A percentile compares a stretch with the other conserved stretches of the same genome.
Conservation (phyloP, 2,329 filamentous ascomycete genomes). For the Diaporthe sp. region DNA sequence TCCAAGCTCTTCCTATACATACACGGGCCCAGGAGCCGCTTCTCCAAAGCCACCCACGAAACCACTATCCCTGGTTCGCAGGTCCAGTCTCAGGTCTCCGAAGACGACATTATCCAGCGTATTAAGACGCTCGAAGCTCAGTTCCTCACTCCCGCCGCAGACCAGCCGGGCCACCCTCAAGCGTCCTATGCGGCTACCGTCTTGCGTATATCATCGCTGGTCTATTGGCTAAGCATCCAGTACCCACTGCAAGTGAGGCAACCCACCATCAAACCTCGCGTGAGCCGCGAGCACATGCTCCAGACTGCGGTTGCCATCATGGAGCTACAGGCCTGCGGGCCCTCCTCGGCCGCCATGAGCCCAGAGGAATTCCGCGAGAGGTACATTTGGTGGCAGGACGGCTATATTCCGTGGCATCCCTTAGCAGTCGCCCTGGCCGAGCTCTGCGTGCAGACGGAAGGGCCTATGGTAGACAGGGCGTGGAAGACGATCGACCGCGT, state of each 20-base stretch:
- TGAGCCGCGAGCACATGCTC: constrained; percentile 59
- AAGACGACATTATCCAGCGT: constrained; percentile 57
- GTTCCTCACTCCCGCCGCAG: constrained; percentile 52
- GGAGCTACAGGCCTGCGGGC: constrained; percentile 54
- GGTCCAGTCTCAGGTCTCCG: constrained; percentile 46
- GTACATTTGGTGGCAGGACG: constrained; percentile 64
- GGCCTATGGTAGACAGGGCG: constrained; percentile 61
- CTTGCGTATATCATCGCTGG: constrained; percentile 60
- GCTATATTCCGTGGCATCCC: constrained; percentile 69
- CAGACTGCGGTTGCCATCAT: constrained; percentile 63
- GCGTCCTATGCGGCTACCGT: constrained; percentile 56
- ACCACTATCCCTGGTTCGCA: constrained; percentile 9
- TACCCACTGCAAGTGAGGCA: constrained; percentile 58
- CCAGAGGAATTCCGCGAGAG: constrained; percentile 45
- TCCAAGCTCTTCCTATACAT: constrained; percentile 58
- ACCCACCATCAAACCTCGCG: constrained; percentile 48
- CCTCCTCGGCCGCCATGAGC: constrained; percentile 51
- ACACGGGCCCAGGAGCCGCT: constrained; percentile 50
- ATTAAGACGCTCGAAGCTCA: constrained; percentile 56
- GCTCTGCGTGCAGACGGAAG: constrained; percentile 62
- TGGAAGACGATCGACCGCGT: constrained; percentile 64
- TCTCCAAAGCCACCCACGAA: constrained; percentile 40
- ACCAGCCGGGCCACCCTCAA: constrained; percentile 50
- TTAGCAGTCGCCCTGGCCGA: constrained; percentile 67
- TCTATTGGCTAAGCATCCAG: constrained; percentile 61